These are phyloP conservation scores for Chaetomium sp. DNA, from an alignment of 2,329 filamentous ascomycete species.

Conservation along the genomic window DNA sequence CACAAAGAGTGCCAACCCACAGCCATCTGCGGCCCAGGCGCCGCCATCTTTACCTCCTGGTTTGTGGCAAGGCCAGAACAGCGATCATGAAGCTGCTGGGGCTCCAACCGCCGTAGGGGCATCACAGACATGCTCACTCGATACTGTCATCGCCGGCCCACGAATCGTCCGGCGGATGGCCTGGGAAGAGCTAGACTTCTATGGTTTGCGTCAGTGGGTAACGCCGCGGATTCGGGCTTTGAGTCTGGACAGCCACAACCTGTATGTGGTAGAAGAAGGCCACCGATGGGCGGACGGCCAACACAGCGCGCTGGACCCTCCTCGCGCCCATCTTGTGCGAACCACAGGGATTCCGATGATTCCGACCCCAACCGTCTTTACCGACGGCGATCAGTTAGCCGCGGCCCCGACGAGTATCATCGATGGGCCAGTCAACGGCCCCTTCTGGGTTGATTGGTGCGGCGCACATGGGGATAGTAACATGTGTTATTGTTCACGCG, in stretches of 20 bases:
- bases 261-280: conserved; percentile 53
- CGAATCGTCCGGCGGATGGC: conserved; percentile 43
- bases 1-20: conserved; percentile 33
- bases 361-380: conserved; percentile 3
- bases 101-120: not conserved
- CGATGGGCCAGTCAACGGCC: conserved; percentile 35
- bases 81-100: not conserved
- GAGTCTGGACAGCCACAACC: conserved; percentile 41
- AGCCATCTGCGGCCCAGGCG: conserved; percentile 24
- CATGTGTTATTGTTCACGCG: conserved; percentile 39
- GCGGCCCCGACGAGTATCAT: conserved; percentile 9
- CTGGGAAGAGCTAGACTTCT: conserved; percentile 46
- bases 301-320: conserved; percentile 36
- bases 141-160: conserved; percentile 27
- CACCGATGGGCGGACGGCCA: conserved; percentile 43
- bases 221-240: conserved; percentile 45
- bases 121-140: conserved; percentile 1
- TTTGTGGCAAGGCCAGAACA: conserved; percentile 16
- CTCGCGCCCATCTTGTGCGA: conserved; percentile 39
- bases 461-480: conserved; percentile 36
- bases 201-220: conserved; percentile 46
- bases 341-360: conserved; percentile 49
- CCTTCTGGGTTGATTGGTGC: conserved; percentile 44
- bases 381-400: not conserved
- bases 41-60: conserved; percentile 16